Evolutionary conservation across 345 rosid species (phyloP), one percentile per base, ranked within the genome.

Genomic region (Raphanus sativus): DNA sequence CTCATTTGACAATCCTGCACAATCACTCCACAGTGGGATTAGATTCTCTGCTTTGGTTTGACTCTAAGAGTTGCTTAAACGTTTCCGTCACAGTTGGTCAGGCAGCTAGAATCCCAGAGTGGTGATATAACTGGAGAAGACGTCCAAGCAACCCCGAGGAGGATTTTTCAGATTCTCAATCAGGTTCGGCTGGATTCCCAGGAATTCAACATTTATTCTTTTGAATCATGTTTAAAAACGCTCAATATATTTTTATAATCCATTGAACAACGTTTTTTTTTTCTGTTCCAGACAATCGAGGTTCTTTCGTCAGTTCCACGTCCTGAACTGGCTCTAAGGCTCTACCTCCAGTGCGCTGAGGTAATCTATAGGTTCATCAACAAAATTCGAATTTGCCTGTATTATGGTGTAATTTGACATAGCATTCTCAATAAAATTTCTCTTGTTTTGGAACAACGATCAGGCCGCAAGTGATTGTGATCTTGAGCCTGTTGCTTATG

Each of bases 301-400:
- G 86, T 80, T 38, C 88, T 93, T 75, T 84, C 86, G 40, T 81
- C 81, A 72, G 85, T 90, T 77, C 89, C 91, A 66, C 83, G 87
- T 12, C 97, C 98, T 79, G 98, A 93, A 82, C 73, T 88, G 75
- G 97, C 96, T 50, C 83, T 93, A 71, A 82, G 92, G 80, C 79
- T 93, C 80, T 88, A 87, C 82, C 88, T 93, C 52, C 90, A 91
- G 56, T 91, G 98, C 82, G 97, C 96, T 42, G 96, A 93, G 97
- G 98, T 93, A 87, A 77, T 58, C 71, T 5, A 5, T 67, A 61
- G 33, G 11, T 17, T 52, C 33, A 34, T 45, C 62, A 45, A 42
- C 42, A 65, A 62, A 64, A 29, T 33, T 10, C 6, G 24, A 11
- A 62, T 62, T 32, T 2, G 7, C 6, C 36, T 54, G 34, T 63